Base-by-base conservation (phyloP, 257 asterid genomes). In the Ophiorrhiza pumila region DNA sequence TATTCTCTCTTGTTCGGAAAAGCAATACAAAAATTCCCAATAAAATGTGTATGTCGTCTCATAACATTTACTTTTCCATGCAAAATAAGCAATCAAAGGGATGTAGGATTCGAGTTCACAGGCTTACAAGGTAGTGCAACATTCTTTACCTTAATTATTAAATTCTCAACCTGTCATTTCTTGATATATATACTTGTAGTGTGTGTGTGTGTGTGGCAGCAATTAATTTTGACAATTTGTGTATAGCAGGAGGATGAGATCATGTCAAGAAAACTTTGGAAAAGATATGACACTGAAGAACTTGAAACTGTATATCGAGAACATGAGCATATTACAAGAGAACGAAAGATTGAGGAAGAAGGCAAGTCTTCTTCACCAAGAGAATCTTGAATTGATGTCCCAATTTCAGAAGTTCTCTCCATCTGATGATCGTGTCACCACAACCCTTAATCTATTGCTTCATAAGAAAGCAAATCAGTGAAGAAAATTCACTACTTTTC, bases 251-350 rank as follows among this genome's bases (percentile, higher is more conserved):
- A 82, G 80, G 78, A 80, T 65, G 35, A 66, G 65, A 59, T n/a
- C n/a, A n/a, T 37, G 77, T 43, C 87, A 79, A 43, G 87, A 84
- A 29, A 63, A 65, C 49, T 49, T 37, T 3, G 86, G 61, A 34
- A 62, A 67, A 13, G 87, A 81, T 0, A 84, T 89, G 83, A 79
- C 80, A 17, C 4, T 82, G 71, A 83, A 80, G 90, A 91, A 89
- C 70, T 66, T 91, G 87, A 89, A 83, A 87, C 78, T 91, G 43
- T 89, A 84, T 79, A 88, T 89, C 80, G 91, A 89, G 87, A 91
- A 91, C 74, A 84, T 89, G 65, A 89, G 82, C 68, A 91, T 91
- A 42, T 32, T 85, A 52, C 80, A 84, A 75, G 93, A 87, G 77
- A 91, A 91, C 71, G 89, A 89, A 18, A 88, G 81, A 46, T 62